Evolutionary conservation across 2,329 filamentous ascomycete genomes (phyloP).

Genomic region (Nothophoma quercina): DNA sequence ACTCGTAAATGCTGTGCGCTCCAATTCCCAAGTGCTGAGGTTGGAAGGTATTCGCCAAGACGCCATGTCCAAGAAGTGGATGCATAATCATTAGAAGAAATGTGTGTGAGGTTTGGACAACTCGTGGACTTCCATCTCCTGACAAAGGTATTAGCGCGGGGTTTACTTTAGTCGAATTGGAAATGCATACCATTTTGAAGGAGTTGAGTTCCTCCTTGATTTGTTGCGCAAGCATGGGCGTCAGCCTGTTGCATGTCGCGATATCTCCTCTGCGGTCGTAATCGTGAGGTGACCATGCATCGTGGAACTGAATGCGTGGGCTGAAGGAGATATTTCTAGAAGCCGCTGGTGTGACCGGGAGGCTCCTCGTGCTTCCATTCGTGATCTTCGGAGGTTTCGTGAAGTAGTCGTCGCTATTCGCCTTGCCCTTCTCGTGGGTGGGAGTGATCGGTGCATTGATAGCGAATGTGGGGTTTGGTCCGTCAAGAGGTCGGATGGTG

Average conservation of each 20-base stretch:
- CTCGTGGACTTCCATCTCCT: constrained; percentile 99
- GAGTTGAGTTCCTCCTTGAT: constrained; percentile 99
- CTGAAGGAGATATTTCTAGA: constrained; percentile 77
- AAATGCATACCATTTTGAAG: constrained; percentile 90
- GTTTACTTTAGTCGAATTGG: neutral
- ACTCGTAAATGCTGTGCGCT: constrained; percentile 52
- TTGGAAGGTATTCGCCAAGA: constrained; percentile 51
- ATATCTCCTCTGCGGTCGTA: constrained; percentile 96
- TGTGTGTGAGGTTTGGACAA: constrained; percentile 99
- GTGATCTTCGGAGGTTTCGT: constrained; percentile 74
- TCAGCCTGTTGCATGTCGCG: constrained; percentile 96
- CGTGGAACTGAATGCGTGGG: constrained; percentile 90
- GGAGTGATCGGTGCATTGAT: constrained; percentile 91
- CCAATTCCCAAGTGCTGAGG: constrained; percentile 45
- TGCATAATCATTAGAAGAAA: constrained; percentile 82
- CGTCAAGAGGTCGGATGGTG: constrained; percentile 68
- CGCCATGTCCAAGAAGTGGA: constrained; percentile 51
- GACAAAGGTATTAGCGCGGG: constrained; percentile 50
- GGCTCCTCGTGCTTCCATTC: constrained; percentile 78
- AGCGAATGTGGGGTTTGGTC: constrained; percentile 72
- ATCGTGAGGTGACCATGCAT: constrained; percentile 94
- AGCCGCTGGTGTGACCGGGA: constrained; percentile 79
- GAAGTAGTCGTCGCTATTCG: constrained; percentile 83
- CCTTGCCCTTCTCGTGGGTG: constrained; percentile 66
- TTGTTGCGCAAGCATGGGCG: constrained; percentile 95